A percentile compares a stretch with the other conserved stretches of the same genome.
Evolutionary conservation across 257 asterid genomes (phyloP).

Genomic region (Anisodus acutangulus): DNA sequence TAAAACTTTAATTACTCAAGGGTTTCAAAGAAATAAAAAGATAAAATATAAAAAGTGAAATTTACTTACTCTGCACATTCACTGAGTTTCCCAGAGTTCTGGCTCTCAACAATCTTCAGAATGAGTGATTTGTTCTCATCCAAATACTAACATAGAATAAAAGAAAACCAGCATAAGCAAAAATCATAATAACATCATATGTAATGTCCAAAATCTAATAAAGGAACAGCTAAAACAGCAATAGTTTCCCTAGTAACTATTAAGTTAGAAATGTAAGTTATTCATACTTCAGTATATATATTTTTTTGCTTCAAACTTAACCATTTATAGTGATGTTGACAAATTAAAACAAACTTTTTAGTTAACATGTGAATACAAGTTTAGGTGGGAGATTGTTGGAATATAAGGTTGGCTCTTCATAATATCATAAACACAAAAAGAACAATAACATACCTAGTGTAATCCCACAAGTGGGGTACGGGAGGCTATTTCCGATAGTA

Average conservation of each 20-base stretch:
- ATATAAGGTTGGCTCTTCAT: background rate
- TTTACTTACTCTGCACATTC: conserved; percentile 94
- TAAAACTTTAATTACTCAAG: background rate
- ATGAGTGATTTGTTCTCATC: conserved; percentile 97
- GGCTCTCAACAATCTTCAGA: conserved; percentile 97
- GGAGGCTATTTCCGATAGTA: too few species aligned
- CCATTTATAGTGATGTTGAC: too few species aligned
- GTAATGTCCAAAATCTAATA: background rate
- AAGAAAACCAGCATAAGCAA: background rate
- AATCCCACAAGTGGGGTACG: too few species aligned
- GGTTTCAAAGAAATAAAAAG: background rate
- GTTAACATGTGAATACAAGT: too few species aligned
- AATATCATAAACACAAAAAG: too few species aligned
- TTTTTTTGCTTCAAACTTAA: too few species aligned
- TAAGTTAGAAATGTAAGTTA: background rate
- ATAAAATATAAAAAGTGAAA: background rate
- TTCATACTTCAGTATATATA: too few species aligned
- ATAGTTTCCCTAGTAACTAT: background rate
- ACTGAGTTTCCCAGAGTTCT: conserved; percentile 83
- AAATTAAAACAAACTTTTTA: too few species aligned
- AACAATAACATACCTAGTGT: too few species aligned
- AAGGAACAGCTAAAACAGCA: background rate
- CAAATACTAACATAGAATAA: conserved; percentile 57
- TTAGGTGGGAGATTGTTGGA: too few species aligned
- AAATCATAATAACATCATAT: background rate